Conservation (phyloP, 495 filamentous ascomycete genomes). For the Ascodesmis nigricans region DNA sequence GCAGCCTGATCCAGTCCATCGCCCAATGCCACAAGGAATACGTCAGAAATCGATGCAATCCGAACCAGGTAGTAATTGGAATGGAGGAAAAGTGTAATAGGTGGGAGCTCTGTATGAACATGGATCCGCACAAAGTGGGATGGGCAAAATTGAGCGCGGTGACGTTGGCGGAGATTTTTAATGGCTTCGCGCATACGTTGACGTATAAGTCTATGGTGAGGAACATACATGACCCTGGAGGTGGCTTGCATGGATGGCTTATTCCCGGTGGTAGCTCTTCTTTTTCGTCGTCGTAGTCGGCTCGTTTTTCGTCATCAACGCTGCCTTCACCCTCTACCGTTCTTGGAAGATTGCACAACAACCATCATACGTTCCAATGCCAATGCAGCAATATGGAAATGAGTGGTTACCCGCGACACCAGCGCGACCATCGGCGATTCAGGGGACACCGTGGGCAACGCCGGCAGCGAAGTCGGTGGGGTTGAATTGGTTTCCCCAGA, state of each 20-base stretch:
- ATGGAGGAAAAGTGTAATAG: constrained; percentile 47
- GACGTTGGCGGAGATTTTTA: constrained; percentile 64
- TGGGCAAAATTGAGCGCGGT: constrained; percentile 46
- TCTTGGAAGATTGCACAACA: too few species aligned
- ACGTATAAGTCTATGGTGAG: constrained; percentile 51
- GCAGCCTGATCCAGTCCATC: constrained; percentile 49
- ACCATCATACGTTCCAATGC: too few species aligned
- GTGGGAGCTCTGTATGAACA: constrained; percentile 75
- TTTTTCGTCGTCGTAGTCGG: constrained; percentile 4
- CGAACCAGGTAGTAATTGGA: constrained; percentile 40
- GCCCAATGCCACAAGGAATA: constrained; percentile 45
- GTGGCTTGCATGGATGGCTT: constrained; percentile 3
- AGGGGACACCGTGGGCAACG: too few species aligned
- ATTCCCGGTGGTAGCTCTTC: constrained; percentile 6
- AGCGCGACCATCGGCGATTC: too few species aligned
- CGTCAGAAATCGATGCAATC: constrained; percentile 47
- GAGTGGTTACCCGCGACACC: too few species aligned
- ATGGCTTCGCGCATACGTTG: constrained; percentile 46
- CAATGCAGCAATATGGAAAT: too few species aligned
- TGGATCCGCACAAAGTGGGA: constrained; percentile 41
- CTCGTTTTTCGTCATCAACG: constrained; percentile 3
- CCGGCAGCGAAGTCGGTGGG: too few species aligned
- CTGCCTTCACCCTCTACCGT: too few species aligned
- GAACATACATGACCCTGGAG: neutral
- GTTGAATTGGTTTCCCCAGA: too few species aligned